Conservation (phyloP, 306 rosid species). For the Trifolium dubium region DNA sequence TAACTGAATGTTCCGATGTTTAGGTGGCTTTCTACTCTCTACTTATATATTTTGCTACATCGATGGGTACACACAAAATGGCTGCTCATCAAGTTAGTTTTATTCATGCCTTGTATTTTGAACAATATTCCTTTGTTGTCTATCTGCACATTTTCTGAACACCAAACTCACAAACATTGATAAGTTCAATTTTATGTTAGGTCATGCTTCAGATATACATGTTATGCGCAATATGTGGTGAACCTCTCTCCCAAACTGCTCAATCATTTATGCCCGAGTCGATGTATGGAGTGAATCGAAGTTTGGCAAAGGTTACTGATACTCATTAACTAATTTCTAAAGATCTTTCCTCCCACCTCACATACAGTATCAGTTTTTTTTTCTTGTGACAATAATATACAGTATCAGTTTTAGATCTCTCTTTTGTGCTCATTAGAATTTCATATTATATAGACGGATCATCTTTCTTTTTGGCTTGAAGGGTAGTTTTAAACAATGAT, state of each 20-base stretch:
- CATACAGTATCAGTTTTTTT: no score
- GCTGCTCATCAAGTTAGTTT: conserved; percentile 55
- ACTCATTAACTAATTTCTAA: no score
- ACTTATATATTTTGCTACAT: conserved; percentile 52
- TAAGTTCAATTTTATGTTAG: conserved; percentile 35
- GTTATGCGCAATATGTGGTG: conserved; percentile 48
- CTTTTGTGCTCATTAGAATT: not conserved
- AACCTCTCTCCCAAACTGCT: conserved; percentile 49
- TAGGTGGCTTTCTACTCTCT: conserved; percentile 59
- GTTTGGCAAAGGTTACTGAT: conserved; percentile 50
- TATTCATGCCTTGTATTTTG: conserved; percentile 11
- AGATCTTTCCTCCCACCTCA: no score
- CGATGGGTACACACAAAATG: conserved; percentile 45
- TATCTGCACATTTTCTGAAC: conserved; percentile 18
- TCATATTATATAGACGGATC: not conserved
- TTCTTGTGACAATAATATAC: no score
- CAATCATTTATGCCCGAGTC: conserved; percentile 53
- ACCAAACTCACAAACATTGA: conserved; percentile 17
- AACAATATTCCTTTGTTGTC: conserved; percentile 26
- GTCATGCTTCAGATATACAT: conserved; percentile 51
- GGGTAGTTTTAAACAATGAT: conserved; percentile 15
- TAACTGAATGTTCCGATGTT: conserved; percentile 26
- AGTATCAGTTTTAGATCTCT: not conserved
- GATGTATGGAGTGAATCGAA: conserved; percentile 39
- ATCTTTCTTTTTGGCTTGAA: conserved; percentile 24